phyloP scores from a whole-genome alignment of 345 rosid species.

The Eucalyptus cloeziana region DNA sequence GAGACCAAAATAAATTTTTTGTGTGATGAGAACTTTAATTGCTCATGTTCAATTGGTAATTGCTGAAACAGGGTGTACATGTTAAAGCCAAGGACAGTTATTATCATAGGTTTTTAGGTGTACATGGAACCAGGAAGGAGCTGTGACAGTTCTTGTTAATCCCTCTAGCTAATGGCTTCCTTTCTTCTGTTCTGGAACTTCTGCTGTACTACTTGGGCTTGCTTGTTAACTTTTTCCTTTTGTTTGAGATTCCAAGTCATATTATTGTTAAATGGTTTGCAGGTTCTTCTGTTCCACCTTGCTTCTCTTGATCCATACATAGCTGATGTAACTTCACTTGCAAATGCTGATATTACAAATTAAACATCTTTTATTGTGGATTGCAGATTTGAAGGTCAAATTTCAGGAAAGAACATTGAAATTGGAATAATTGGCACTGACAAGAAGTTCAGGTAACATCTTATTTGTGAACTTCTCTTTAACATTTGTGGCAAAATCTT shows the following conservation, averaged over 20 bases:
- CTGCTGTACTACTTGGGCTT: neutral
- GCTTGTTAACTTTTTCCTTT: neutral
- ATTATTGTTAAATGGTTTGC: neutral
- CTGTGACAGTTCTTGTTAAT: neutral
- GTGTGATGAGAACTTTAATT: neutral
- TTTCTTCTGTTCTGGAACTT: neutral
- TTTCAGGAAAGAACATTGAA: slow-evolving; percentile 77
- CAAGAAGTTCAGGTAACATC: slow-evolving; percentile 59
- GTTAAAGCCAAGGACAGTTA: neutral
- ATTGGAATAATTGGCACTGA: slow-evolving; percentile 73
- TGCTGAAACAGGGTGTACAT: neutral
- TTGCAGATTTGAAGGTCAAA: slow-evolving; percentile 88
- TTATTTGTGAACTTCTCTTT: neutral
- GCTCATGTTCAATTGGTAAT: neutral
- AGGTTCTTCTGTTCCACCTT: neutral
- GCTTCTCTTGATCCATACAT: neutral
- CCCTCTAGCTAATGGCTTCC: neutral
- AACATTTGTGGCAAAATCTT: neutral
- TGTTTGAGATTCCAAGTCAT: neutral
- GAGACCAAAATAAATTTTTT: neutral
- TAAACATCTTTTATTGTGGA: neutral
- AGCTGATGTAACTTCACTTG: neutral
- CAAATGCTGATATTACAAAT: neutral
- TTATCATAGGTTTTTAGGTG: neutral
- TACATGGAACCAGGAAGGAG: neutral